Evolutionary conservation across 2,329 filamentous ascomycete species (phyloP), one percentile per base, ranked within the genome.

Genomic region (Teratosphaeria viscida): DNA sequence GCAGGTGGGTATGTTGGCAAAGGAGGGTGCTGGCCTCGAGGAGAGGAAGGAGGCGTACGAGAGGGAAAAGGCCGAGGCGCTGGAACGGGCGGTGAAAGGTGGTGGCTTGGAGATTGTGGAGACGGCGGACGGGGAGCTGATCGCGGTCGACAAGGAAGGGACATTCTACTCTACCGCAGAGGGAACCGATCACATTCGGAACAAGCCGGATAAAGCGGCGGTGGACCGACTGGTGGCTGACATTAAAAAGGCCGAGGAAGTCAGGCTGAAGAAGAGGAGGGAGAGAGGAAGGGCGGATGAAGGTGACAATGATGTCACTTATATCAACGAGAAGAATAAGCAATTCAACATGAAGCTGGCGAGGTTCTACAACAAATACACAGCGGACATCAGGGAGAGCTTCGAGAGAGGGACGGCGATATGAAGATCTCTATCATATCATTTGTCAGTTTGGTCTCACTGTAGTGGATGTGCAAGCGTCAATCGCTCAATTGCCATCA

Each of bases 321-420:
- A 96, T 76, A 99, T 99, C 83, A 99, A 99, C 77, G 91, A 96
- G 77, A 96, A 99, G 87, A 99, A 99, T 81, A 97, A 97, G 81
- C 91, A 96, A 81, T 99, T 99, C 80, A 99, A 99, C 84, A 86
- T 95, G 79, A 97, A 99, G 79, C 79, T 99, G 74, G 81, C 88
- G 58, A 82, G 94, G 66, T 99, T 97, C 78, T 99, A 99, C 77
- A 94, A 99, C 78, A 95, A 96, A 80, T 99, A 99, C 75, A 99
- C 94, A 54, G 85, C 89, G 35, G 94, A 99, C 74, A 97, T 99
- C 68, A 82, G 94, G 71, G 94, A 99, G 72, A 96, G 89, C 75
- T 99, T 99, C 73, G 94, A 99, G 82, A 84, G 94, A 64, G 94
- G 94, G 19, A 97, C 94, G 3, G 95, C 95, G 83, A 94, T 97